Conservation (phyloP, 2,329 filamentous ascomycete species). For the Colletotrichum tamarilloi region DNA sequence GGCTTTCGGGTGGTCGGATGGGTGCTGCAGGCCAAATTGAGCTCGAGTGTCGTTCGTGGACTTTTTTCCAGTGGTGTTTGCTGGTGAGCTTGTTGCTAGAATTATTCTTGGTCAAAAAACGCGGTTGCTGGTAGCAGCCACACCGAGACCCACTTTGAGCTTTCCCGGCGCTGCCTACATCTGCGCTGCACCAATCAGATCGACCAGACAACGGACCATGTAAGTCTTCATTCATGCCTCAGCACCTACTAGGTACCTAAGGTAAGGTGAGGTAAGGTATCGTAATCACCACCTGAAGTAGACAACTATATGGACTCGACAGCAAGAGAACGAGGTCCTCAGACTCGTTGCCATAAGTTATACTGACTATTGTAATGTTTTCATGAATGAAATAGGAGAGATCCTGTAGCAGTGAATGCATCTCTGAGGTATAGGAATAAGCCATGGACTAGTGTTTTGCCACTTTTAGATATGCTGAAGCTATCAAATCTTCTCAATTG, state of each 20-base stretch:
- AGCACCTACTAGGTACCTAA: neutral
- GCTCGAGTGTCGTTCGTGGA: neutral
- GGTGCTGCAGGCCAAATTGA: neutral
- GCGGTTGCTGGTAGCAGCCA: conserved; percentile 29
- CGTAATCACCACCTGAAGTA: no score
- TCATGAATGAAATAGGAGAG: no score
- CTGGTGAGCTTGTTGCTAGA: neutral
- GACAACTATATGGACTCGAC: no score
- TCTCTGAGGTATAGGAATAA: no score
- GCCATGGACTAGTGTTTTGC: no score
- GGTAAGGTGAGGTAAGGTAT: no score
- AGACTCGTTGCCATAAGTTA: no score
- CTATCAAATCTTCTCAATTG: no score
- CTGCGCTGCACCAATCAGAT: conserved; percentile 1
- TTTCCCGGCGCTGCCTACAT: neutral
- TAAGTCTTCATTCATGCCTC: neutral
- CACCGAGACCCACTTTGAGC: conserved; percentile 29
- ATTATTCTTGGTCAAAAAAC: conserved; percentile 21
- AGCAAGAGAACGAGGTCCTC: no score
- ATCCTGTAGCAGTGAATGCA: no score
- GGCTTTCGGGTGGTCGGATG: neutral
- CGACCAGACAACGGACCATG: neutral
- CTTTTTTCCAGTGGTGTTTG: neutral
- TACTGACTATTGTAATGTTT: no score
- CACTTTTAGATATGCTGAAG: no score